phyloP scores from a whole-genome alignment of 2,329 filamentous ascomycete genomes.

The Ceratocystiopsis minuta region DNA sequence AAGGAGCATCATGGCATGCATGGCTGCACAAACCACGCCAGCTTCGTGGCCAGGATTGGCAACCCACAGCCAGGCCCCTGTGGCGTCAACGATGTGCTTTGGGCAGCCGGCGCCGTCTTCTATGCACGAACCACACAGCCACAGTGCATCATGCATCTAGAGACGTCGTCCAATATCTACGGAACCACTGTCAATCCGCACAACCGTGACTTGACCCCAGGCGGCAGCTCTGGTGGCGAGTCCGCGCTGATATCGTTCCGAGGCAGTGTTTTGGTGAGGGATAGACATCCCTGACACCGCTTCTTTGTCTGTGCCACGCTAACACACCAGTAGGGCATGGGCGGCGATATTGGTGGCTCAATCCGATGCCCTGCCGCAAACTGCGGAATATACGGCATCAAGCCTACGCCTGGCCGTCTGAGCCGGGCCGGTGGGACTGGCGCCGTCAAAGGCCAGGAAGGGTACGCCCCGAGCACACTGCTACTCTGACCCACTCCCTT shows the following conservation, averaged over 20 bases:
- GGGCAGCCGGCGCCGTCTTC: constrained; percentile 12
- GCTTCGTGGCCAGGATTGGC: neutral
- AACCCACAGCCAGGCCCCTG: neutral
- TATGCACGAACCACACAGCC: constrained; percentile 11
- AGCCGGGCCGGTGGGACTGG: neutral
- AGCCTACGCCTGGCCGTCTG: constrained; percentile 1
- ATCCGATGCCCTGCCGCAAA: constrained; percentile 14
- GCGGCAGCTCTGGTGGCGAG: constrained; percentile 20
- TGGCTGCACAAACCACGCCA: neutral
- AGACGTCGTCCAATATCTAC: constrained; percentile 19
- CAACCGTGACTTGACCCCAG: constrained; percentile 16
- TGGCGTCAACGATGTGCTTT: neutral
- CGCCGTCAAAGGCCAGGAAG: neutral
- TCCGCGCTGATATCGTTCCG: constrained; percentile 17
- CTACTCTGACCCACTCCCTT: neutral
- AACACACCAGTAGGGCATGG: constrained; percentile 18
- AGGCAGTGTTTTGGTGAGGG: constrained; percentile 20
- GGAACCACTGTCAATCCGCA: constrained; percentile 15
- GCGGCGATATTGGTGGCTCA: constrained; percentile 13
- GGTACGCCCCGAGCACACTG: neutral
- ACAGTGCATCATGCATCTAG: constrained; percentile 11
- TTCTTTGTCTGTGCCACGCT: neutral
- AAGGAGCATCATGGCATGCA: constrained; percentile 14
- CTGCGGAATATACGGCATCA: constrained; percentile 14
- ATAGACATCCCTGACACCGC: neutral